A percentile compares a stretch with the other conserved stretches of the same genome.
phyloP scores from a whole-genome alignment of 2,329 filamentous ascomycete species.

The Coniella lustricola region DNA sequence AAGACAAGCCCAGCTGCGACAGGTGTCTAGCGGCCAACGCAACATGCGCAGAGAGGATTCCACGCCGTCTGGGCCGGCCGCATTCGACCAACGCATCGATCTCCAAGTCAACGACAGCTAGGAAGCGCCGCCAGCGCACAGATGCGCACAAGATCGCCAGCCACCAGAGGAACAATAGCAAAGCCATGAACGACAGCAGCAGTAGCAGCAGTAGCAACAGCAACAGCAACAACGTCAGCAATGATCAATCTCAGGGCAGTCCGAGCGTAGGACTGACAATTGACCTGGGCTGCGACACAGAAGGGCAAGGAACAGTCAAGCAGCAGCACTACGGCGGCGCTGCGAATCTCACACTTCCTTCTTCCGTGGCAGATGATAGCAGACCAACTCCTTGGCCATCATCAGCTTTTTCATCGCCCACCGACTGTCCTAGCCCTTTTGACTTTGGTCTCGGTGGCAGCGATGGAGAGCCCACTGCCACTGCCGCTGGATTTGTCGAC shows the following conservation, averaged over 20 bases:
- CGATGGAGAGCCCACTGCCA: not conserved
- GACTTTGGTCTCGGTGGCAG: not conserved
- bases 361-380: not conserved
- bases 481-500: not conserved
- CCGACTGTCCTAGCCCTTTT: not conserved
- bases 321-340: not conserved
- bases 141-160: not conserved
- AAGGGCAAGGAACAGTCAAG: not conserved
- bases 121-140: slow-evolving; percentile 1
- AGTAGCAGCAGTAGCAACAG: not conserved
- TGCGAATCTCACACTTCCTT: not conserved
- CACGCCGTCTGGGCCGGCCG: not conserved
- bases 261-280: no score
- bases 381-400: not conserved
- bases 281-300: not conserved
- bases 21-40: not conserved
- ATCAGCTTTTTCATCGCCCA: not conserved
- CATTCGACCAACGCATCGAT: not conserved
- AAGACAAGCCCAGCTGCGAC: slow-evolving; percentile 1
- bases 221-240: not conserved
- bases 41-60: not conserved
- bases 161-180: not conserved
- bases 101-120: not conserved
- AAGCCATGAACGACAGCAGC: not conserved
- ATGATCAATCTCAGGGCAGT: not conserved